Base-by-base conservation (phyloP, 139 green algal species). In the Coelastrella sp. region DNA sequence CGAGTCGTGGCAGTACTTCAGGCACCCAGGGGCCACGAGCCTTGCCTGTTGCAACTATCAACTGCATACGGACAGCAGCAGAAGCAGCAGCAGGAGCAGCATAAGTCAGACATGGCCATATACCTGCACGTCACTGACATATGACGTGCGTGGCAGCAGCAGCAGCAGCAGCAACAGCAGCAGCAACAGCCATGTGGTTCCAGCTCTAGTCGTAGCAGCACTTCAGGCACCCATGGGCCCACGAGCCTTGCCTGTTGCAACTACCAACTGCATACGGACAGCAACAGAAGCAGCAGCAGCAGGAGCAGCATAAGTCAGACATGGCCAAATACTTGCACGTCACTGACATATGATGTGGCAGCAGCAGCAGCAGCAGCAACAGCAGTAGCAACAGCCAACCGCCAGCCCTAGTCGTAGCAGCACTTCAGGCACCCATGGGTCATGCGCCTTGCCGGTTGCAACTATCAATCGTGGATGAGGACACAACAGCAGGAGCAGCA, bases 31-130 rank as follows among this genome's bases (percentile, higher is more conserved):
- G 95, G 1, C 96, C 95, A 10, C 95, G 74, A 3, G 96, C 95
- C 85, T 98, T 98, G 74, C 97, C 97, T 5, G 96, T 98, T 0
- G 96, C 96, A 6, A 98, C 86, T 5, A 97, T 85, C 4, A 97
- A 66, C 94, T 97, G 93, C 61, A 73, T n/a, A 47, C 32, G 83
- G 23, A 58, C 4, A 78, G 80, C 2, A 71, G 54, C 71, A 84
- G 81, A 10, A 84, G 57, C 23, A 85, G 56, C 59, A 64, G 23
- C 19, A 68, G n/a, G 0, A 22, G 23, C 71, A 89, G 23, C 8
- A 79, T 73, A 19, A 76, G n/a, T 10, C 61, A 71, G 61, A 10
- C 2, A 71, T 71, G 61, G 10, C 8, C 61, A 71, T 71, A 13
- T 71, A 13, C 11, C 3, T 71, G 61, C 61, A 71, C 11, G 61